phyloP scores from a whole-genome alignment of 2,329 filamentous ascomycete species.

The Diaporthe longicolla region DNA sequence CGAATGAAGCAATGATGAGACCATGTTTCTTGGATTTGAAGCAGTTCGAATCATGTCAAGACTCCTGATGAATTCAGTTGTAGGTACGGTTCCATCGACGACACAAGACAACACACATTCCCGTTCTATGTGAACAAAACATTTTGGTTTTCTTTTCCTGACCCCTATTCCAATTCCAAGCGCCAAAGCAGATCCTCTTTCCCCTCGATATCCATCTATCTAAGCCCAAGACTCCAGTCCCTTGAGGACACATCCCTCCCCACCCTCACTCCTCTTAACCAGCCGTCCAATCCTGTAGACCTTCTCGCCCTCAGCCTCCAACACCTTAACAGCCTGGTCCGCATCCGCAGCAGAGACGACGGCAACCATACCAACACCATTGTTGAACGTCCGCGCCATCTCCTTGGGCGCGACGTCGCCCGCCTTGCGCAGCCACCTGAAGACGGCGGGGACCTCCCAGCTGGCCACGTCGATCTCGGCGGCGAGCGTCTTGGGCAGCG shows the following conservation, averaged over 20 bases:
- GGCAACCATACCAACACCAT: constrained; percentile 93
- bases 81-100: background rate
- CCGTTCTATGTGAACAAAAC: background rate
- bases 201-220: background rate
- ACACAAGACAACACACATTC: background rate
- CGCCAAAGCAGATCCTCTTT: constrained; percentile 3
- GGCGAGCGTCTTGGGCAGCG: constrained; percentile 84
- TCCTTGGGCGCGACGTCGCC: constrained; percentile 82
- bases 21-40: too few relatives aligned
- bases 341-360: constrained; percentile 79
- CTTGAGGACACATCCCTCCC: constrained; percentile 68
- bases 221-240: constrained; percentile 40
- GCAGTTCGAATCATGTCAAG: background rate
- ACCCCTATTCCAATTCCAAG: background rate
- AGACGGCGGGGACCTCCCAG: constrained; percentile 84
- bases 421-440: constrained; percentile 85
- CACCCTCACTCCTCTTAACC: constrained; percentile 63
- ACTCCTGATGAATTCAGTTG: background rate
- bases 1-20: too few relatives aligned
- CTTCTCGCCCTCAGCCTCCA: constrained; percentile 80
- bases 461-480: constrained; percentile 83
- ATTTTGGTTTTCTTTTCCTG: background rate
- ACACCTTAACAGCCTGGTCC: constrained; percentile 68
- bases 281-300: constrained; percentile 84
- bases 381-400: constrained; percentile 96